Conservation (phyloP, 2,329 filamentous ascomycete species). For the Cordyceps farinosa region DNA sequence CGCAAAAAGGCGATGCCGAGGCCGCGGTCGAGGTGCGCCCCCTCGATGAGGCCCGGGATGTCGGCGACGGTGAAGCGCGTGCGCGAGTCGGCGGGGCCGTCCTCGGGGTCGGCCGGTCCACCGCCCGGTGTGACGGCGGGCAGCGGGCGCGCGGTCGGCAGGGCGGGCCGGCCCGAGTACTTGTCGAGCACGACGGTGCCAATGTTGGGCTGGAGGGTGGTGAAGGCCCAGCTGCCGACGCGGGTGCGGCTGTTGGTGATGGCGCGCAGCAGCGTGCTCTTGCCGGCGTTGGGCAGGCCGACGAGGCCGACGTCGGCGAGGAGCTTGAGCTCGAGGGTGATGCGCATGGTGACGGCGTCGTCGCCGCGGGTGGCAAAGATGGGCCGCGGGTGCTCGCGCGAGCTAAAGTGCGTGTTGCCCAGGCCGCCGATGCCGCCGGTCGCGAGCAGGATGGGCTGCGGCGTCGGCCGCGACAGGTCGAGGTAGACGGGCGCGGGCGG, state of each 20-base stretch:
- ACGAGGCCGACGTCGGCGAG: constrained; percentile 94
- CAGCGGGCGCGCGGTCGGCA: constrained; percentile 33
- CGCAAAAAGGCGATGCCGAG: constrained; percentile 88
- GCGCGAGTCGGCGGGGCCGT: constrained; percentile 51
- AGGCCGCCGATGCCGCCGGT: constrained; percentile 85
- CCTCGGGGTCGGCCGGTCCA: constrained; percentile 31
- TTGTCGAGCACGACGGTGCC: constrained; percentile 92
- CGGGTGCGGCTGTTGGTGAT: constrained; percentile 85
- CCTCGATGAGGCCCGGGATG: constrained; percentile 89
- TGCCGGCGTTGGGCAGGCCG: constrained; percentile 92
- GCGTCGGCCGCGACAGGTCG: constrained; percentile 72
- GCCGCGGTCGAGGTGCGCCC: constrained; percentile 86
- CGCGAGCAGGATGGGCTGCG: constrained; percentile 78
- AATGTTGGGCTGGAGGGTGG: constrained; percentile 90
- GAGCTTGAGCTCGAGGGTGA: constrained; percentile 90
- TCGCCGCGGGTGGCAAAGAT: constrained; percentile 89
- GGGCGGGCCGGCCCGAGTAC: constrained; percentile 68
- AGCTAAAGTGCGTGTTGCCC: constrained; percentile 90
- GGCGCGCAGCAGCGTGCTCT: constrained; percentile 85
- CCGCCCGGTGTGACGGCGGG: constrained; percentile 28
- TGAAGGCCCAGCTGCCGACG: constrained; percentile 95
- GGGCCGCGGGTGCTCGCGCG: constrained; percentile 68
- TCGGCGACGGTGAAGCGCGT: constrained; percentile 91
- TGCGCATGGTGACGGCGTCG: constrained; percentile 68
- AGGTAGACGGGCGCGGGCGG: constrained; percentile 69